Evolutionary conservation across 179 eudicot genomes (phyloP).

Genomic region (Spergularia azorica): DNA sequence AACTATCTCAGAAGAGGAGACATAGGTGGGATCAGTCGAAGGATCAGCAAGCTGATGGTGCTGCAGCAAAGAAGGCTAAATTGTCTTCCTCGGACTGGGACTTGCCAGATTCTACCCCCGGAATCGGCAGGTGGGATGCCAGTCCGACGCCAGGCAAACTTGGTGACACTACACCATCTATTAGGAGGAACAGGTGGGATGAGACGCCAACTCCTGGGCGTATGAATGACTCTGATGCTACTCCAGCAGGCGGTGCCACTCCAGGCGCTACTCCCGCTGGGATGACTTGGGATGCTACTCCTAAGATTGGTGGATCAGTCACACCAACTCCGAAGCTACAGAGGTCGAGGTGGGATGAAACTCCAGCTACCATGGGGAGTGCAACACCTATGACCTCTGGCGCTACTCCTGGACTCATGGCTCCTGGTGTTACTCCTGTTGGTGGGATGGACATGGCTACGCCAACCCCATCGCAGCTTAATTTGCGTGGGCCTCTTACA

Average conservation of each 20-base stretch:
- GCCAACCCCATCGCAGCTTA: constrained; percentile 72
- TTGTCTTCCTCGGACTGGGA: constrained; percentile 82
- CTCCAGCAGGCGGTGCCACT: constrained; percentile 75
- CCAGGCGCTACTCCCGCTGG: constrained; percentile 94
- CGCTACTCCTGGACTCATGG: constrained; percentile 75
- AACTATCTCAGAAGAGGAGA: constrained; percentile 75
- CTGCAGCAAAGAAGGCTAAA: constrained; percentile 63
- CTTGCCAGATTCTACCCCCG: constrained; percentile 86
- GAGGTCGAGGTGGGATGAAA: constrained; percentile 95
- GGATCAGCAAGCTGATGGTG: constrained; percentile 44
- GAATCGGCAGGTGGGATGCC: constrained; percentile 92
- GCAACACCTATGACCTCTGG: constrained; percentile 70
- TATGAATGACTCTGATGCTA: constrained; percentile 77
- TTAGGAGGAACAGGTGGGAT: constrained; percentile 86
- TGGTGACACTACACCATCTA: constrained; percentile 82
- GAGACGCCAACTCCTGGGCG: constrained; percentile 91
- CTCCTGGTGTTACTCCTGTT: constrained; percentile 87
- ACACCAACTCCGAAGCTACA: constrained; percentile 88
- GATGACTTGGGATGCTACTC: constrained; percentile 95
- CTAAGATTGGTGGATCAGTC: constrained; percentile 66
- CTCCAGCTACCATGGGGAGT: constrained; percentile 93
- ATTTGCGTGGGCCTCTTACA: constrained; percentile 68
- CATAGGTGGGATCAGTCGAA: constrained; percentile 90
- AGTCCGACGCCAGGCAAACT: constrained; percentile 92
- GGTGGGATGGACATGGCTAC: constrained; percentile 83